Percentiles rank a stretch among this genome's conserved stretches.
Conservation (phyloP, 2,329 filamentous ascomycete species). For the Camillea tinctor region DNA sequence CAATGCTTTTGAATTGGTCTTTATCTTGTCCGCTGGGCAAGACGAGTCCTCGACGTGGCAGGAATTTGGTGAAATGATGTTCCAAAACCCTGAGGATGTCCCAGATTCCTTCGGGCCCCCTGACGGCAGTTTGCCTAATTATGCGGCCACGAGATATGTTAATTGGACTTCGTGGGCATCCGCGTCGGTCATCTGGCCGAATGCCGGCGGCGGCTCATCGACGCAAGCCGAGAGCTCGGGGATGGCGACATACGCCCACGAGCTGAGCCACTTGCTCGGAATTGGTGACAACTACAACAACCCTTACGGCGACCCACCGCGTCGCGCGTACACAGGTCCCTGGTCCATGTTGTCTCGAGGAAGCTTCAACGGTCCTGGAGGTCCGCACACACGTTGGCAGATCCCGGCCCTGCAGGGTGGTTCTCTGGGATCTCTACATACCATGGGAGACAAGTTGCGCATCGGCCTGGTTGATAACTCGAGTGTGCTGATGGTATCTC, state of each 20-base stretch:
- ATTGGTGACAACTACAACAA: constrained; percentile 59
- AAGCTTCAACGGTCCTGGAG: constrained; percentile 52
- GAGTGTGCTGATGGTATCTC: constrained; percentile 44
- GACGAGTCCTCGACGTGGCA: constrained; percentile 57
- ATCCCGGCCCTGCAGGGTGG: constrained; percentile 48
- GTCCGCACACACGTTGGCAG: constrained; percentile 52
- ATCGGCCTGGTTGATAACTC: constrained; percentile 46
- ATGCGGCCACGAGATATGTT: constrained; percentile 50
- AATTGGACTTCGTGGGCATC: constrained; percentile 54
- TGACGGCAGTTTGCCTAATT: constrained; percentile 41
- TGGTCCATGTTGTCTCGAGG: constrained; percentile 54
- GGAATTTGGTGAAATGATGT: constrained; percentile 56
- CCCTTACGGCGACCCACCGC: constrained; percentile 44
- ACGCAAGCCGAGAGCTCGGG: constrained; percentile 54
- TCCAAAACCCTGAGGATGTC: constrained; percentile 45
- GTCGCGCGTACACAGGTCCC: constrained; percentile 49
- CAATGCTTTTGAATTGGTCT: constrained; percentile 48
- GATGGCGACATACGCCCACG: constrained; percentile 53
- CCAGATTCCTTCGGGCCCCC: constrained; percentile 50
- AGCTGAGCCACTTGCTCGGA: constrained; percentile 49
- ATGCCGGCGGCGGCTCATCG: constrained; percentile 50
- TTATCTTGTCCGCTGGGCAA: constrained; percentile 54
- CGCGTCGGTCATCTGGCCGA: constrained; percentile 52
- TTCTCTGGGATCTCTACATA: constrained; percentile 51
- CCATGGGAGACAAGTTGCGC: constrained; percentile 51